Base-by-base conservation (phyloP, 2,329 filamentous ascomycete genomes). In the Beauveria australis region DNA sequence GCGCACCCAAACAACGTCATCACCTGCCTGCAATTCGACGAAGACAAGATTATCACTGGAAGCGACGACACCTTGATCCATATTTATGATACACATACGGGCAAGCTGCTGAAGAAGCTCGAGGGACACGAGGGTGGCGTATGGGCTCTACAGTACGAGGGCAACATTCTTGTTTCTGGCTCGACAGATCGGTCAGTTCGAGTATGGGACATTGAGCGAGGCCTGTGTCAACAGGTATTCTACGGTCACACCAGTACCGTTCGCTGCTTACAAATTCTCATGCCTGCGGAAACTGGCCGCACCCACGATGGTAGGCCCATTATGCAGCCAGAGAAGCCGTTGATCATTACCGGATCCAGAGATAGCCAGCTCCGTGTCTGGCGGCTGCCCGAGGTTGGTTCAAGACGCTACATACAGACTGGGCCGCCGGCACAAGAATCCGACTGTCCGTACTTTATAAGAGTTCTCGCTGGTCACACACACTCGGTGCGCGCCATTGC, bases 21-120 rank as follows among this genome's bases (percentile, higher is more conserved):
- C 57, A 99, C 94, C 18, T 99, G 94, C 71, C 81, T 99, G 59
- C 92, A 99, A 72, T 99, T 99, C 68, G 94, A 99, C 70, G 90
- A 92, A 53, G 92, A 99, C 78, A 97, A 97, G 75, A 97, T 99
- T 66, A 83, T 99, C 66, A 99, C 94, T 1, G 94, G 94, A 28
- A 97, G 93, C 70, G 94, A 99, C 71, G 94, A 99, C 71, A 96
- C 92, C 4, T 87, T 97, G 64, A 99, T 99, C 68, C 92, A 99
- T 68, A 92, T 99, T 37, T 99, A 97, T 73, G 92, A 97, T 70
- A 97, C 94, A 14, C 95, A 94, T 75, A 97, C 92, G 0, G 94
- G 94, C 62, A 89, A 89, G 65, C 76, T 96, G 41, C 85, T 89
- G 53, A 91, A 86, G 69, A 91, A 89, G 64, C 84, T 99, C 2